Conservation (phyloP, 163 green algal genomes). For the Trebouxiophyceae sp. region DNA sequence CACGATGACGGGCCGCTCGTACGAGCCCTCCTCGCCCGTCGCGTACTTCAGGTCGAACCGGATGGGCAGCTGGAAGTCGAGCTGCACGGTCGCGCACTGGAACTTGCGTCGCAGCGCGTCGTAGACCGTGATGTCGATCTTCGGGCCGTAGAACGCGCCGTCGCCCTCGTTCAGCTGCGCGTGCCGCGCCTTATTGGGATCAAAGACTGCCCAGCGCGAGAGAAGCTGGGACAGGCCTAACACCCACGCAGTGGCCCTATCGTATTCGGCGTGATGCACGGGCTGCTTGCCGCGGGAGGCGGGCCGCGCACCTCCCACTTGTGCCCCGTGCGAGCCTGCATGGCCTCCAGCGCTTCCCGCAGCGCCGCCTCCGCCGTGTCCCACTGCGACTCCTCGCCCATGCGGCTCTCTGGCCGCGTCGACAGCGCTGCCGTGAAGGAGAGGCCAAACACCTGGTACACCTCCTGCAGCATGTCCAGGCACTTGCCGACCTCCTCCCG, state of each 20-base stretch:
- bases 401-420: conserved; percentile 85
- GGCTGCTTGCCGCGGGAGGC: too few relatives aligned
- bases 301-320: conserved; percentile 59
- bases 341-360: conserved; percentile 58
- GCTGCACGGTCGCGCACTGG: conserved; percentile 97
- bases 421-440: conserved; percentile 90
- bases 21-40: conserved; percentile 4
- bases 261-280: too few relatives aligned
- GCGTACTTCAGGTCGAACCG: conserved; percentile 71
- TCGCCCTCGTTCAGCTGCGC: conserved; percentile 74
- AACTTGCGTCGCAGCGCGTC: conserved; percentile 93
- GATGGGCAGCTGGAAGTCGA: conserved; percentile 98
- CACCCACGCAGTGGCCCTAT: too few relatives aligned
- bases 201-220: too few relatives aligned
- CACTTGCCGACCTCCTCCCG: conserved; percentile 60
- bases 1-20: conserved; percentile 87
- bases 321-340: conserved; percentile 36
- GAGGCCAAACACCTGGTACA: conserved; percentile 92
- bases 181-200: too few relatives aligned
- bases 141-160: conserved; percentile 96
- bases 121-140: conserved; percentile 99
- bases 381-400: conserved; percentile 88
- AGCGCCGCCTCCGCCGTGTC: conserved; percentile 72
- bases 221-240: too few relatives aligned
- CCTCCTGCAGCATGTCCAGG: conserved; percentile 84